These are phyloP conservation scores for Trichoderma koningiopsis DNA, from an alignment of 2,329 filamentous ascomycete genomes.

Conservation along the genomic window DNA sequence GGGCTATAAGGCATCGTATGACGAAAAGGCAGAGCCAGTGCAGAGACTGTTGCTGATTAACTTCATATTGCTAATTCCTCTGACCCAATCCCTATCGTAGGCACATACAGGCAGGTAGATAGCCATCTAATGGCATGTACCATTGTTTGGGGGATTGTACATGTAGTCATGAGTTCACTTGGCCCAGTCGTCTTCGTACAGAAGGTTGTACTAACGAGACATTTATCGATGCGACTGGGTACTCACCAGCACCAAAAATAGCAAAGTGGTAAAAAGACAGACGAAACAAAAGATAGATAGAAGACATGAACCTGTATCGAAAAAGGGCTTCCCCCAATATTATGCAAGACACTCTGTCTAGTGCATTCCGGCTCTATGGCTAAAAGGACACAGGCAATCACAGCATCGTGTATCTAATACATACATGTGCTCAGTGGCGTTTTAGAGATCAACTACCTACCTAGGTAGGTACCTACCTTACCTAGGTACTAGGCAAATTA, in stretches of 20 bases:
- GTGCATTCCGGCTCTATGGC: background rate
- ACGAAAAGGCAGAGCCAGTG: background rate
- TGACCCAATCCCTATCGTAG: background rate
- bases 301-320: background rate
- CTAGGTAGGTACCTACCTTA: too few relatives aligned
- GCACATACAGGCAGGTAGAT: background rate
- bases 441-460: background rate
- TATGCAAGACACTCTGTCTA: background rate
- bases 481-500: too few relatives aligned
- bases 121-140: background rate
- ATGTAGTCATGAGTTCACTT: background rate
- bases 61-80: background rate
- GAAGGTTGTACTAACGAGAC: background rate
- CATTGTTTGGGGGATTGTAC: background rate
- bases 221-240: background rate
- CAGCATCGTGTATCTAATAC: background rate
- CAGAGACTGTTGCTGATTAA: background rate
- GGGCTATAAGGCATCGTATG: background rate
- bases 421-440: too few relatives aligned
- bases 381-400: background rate
- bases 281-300: background rate
- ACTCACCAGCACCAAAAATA: background rate
- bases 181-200: background rate
- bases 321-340: fast-evolving
- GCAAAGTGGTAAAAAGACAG: too few relatives aligned